These are phyloP conservation scores for Phytophthora pisi DNA, from an alignment of 352 stramenopile genomes.

Conservation along the genomic window DNA sequence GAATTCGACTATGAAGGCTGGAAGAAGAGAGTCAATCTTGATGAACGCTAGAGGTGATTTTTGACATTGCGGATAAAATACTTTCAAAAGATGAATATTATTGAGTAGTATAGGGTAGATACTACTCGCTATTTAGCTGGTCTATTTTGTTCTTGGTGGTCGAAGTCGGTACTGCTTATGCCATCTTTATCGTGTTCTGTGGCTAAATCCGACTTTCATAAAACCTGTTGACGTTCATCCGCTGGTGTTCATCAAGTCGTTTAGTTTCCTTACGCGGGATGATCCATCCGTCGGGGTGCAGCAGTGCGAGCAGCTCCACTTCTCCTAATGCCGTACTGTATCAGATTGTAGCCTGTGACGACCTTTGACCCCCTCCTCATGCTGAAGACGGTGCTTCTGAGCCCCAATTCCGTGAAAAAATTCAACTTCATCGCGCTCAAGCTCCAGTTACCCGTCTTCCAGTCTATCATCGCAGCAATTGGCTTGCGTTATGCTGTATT, in stretches of 20 bases:
- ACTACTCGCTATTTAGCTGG: no score
- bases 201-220: no score
- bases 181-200: no score
- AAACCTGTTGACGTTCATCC: not conserved
- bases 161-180: no score
- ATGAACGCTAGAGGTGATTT: not conserved
- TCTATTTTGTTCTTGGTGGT: no score
- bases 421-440: constrained; percentile 12
- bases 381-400: constrained; percentile 19
- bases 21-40: constrained; percentile 8
- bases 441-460: not conserved
- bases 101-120: no score
- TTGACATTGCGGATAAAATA: not conserved
- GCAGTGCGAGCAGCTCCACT: not conserved
- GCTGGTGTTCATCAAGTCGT: not conserved
- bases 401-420: constrained; percentile 8
- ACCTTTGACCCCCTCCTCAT: constrained; percentile 14
- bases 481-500: constrained; percentile 16
- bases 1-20: constrained; percentile 20
- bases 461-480: not conserved
- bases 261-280: not conserved
- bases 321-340: constrained; percentile 3
- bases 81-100: not conserved
- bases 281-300: constrained; percentile 5
- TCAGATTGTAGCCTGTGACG: constrained; percentile 12